Percentiles rank a stretch among this genome's conserved stretches.
Evolutionary conservation across 2,329 filamentous ascomycete genomes (phyloP).

Genomic region (Ceratocystis papillata): DNA sequence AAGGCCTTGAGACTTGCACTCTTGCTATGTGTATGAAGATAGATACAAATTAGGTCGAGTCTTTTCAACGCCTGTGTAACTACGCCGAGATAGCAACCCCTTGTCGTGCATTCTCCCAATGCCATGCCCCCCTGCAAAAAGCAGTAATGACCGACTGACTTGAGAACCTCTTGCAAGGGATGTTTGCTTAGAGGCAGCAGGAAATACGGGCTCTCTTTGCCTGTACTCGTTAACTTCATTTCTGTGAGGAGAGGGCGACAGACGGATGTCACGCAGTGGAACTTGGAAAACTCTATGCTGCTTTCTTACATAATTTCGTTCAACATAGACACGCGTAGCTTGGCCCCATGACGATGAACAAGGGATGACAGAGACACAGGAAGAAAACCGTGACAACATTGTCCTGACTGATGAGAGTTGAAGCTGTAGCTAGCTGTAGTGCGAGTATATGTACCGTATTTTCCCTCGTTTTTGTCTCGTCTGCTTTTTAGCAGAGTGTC

Average conservation of each 20-base stretch:
- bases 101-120: neutral
- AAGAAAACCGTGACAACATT: neutral
- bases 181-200: neutral
- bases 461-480: neutral
- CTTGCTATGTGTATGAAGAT: neutral
- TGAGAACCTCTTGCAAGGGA: neutral
- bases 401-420: neutral
- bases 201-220: neutral
- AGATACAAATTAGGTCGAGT: neutral
- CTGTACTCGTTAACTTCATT: too few species aligned
- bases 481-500: neutral
- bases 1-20: neutral
- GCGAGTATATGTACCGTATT: neutral
- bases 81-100: neutral
- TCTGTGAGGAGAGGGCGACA: too few species aligned
- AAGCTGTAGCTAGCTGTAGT: conserved; percentile 2
- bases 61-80: conserved; percentile 1
- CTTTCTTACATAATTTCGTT: neutral
- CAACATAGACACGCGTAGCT: neutral
- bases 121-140: neutral
- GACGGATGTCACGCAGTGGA: neutral
- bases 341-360: neutral
- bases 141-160: neutral
- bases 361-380: neutral
- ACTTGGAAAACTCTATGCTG: neutral